Percentiles rank a stretch among this genome's conserved stretches.
These are phyloP conservation scores for Kwoniella shivajii DNA, from an alignment of 1,284 basidiomycete species.

Conservation along the genomic window DNA sequence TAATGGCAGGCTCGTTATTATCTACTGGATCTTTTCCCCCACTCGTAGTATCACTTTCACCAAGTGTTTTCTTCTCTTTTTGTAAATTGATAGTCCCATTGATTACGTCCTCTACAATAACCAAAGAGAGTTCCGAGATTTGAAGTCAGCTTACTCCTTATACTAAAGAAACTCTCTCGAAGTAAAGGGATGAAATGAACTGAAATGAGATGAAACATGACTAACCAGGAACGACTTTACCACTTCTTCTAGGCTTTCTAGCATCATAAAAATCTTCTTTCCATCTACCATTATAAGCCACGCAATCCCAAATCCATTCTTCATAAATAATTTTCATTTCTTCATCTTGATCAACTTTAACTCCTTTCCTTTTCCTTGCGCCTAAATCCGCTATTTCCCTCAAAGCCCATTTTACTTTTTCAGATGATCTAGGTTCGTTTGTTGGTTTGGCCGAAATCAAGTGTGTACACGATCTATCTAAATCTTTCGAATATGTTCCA, in stretches of 20 bases:
- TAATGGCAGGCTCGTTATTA: slow-evolving; percentile 34
- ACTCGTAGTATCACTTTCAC: not conserved
- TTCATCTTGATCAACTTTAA: slow-evolving; percentile 29
- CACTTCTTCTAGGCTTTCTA: slow-evolving; percentile 35
- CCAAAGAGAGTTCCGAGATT: too few relatives aligned
- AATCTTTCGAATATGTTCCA: slow-evolving; percentile 49
- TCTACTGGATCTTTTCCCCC: slow-evolving; percentile 19
- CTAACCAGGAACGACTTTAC: slow-evolving; percentile 31
- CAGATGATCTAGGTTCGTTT: slow-evolving; percentile 34
- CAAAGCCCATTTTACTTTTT: slow-evolving; percentile 51
- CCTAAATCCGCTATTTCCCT: slow-evolving; percentile 37
- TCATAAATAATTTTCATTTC: slow-evolving; percentile 47
- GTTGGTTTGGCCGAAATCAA: slow-evolving; percentile 45
- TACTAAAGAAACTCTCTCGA: not conserved
- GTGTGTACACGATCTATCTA: slow-evolving; percentile 51
- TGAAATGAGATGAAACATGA: not conserved
- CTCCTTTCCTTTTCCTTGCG: slow-evolving; percentile 32
- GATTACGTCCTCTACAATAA: slow-evolving; percentile 31
- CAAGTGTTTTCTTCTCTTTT: slow-evolving; percentile 13
- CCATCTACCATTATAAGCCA: slow-evolving; percentile 46
- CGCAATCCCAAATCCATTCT: slow-evolving; percentile 55
- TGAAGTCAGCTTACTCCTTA: too few relatives aligned
- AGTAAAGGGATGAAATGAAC: not conserved
- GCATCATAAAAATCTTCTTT: slow-evolving; percentile 51
- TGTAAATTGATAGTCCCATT: slow-evolving; percentile 26